These are phyloP conservation scores for Acer negundo DNA, from an alignment of 345 rosid species.

Conservation along the genomic window DNA sequence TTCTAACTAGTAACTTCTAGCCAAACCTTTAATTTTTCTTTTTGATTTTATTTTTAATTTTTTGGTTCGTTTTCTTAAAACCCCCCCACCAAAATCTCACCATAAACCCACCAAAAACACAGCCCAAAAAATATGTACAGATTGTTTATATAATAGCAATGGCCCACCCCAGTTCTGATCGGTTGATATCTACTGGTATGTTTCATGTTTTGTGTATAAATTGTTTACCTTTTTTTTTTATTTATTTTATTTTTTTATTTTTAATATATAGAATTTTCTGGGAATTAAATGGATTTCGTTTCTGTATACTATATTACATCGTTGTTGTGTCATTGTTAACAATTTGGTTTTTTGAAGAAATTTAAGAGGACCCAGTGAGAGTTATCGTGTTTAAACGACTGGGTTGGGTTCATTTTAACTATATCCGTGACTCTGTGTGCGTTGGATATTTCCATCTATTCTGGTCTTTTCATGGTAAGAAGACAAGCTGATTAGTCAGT, in stretches of 20 bases:
- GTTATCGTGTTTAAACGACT: neutral
- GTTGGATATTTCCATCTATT: neutral
- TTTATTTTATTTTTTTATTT: too few relatives aligned
- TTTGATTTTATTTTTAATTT: too few relatives aligned
- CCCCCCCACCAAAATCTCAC: slow-evolving; percentile 16
- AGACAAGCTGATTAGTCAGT: neutral
- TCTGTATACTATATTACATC: neutral
- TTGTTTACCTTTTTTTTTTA: neutral
- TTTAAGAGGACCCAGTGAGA: slow-evolving; percentile 5
- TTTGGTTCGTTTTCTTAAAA: neutral
- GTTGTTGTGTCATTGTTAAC: neutral
- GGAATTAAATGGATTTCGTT: neutral
- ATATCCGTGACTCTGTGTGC: neutral
- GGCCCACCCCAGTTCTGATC: slow-evolving; percentile 30
- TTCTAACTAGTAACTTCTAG: slow-evolving; percentile 16
- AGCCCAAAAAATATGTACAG: neutral
- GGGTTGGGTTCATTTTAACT: slow-evolving; percentile 3
- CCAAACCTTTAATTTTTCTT: neutral
- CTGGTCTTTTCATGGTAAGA: neutral
- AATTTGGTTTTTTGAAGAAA: neutral
- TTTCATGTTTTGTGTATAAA: neutral
- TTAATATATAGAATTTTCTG: neutral
- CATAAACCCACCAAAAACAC: slow-evolving; percentile 18
- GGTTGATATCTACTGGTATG: slow-evolving; percentile 34
- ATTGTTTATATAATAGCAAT: slow-evolving; percentile 2